These are phyloP conservation scores for Curvularia verruculosa DNA, from an alignment of 2,329 filamentous ascomycete genomes.

Conservation along the genomic window DNA sequence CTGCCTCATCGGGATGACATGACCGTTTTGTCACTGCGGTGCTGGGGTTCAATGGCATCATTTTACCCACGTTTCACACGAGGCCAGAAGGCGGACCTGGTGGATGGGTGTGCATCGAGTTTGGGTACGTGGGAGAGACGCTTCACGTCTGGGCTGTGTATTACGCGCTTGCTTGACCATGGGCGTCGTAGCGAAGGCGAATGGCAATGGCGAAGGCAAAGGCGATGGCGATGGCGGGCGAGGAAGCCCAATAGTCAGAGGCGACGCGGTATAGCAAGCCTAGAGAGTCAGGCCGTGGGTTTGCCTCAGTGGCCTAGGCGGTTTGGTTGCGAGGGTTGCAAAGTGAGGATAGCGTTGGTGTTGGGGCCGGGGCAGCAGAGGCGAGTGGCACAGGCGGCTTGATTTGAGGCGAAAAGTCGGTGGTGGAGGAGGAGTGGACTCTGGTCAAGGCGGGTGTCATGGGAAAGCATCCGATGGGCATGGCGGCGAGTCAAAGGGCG, in stretches of 20 bases:
- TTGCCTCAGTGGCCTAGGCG: constrained; percentile 11
- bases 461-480: constrained; percentile 13
- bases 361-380: constrained; percentile 17
- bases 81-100: constrained; percentile 15
- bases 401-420: background rate
- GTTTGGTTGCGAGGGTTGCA: background rate
- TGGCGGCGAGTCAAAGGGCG: constrained; percentile 29
- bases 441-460: constrained; percentile 17
- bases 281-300: constrained; percentile 20
- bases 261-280: background rate
- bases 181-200: no score
- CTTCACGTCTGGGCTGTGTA: constrained; percentile 19
- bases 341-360: background rate
- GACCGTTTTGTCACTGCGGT: constrained; percentile 31
- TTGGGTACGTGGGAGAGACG: constrained; percentile 22
- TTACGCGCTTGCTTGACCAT: background rate
- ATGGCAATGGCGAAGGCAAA: background rate
- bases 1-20: constrained; percentile 36
- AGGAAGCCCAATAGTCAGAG: background rate
- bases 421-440: no score
- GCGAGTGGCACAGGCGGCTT: constrained; percentile 15
- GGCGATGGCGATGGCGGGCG: no score
- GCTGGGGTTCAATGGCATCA: constrained; percentile 29
- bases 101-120: constrained; percentile 20
- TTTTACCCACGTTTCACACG: constrained; percentile 36